Base-by-base conservation (phyloP, 306 rosid species). In the Aeschynomene evenia region DNA sequence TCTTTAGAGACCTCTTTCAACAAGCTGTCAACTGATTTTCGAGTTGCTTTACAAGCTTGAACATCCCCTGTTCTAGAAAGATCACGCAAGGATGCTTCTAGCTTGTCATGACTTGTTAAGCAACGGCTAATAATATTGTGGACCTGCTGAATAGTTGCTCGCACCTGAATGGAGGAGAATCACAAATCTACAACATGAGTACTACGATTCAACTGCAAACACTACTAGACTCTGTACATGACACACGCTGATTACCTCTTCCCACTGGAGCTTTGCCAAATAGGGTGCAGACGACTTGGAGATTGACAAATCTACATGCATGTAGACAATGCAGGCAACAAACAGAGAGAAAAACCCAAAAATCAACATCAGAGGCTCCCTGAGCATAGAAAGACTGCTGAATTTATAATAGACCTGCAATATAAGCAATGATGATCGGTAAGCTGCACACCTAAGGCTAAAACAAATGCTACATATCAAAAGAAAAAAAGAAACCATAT, bases 351-450 rank as follows among this genome's bases (percentile, higher is more conserved):
- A 87, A 74, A 89, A 81, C 34, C 99, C 99, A 28, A 84, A 72
- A 74, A 95, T 95, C 87, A 95, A 85, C 95, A 91, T 91, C 81
- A 91, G 37, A 24, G 99, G 99, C 80, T 95, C 92, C 86, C 69
- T 79, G 26, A 95, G 87, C 99, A 95, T 87, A 29, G 97, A 89
- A 22, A 95, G 83, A 73, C 91, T 46, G 89, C 58, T 89, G 87
- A 95, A 95, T 80, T 89, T 91, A 81, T 95, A 95, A 76, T 87
- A 89, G 61, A 91, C 95, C 97, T 91, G 99, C 88, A 83, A 78
- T 71, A 53, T 34, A 62, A 61, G 48, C 70, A 19, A 65, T 31
- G 16, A 36, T 31, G 45, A 20, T 76, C 6, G 28, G 65, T 48
- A 62, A 58, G n/a, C 18, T 34, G 39, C n/a, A 71, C 56, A 61